These are phyloP conservation scores for Metschnikowia continentalis DNA, from an alignment of 805 yeast genomes.

Conservation along the genomic window DNA sequence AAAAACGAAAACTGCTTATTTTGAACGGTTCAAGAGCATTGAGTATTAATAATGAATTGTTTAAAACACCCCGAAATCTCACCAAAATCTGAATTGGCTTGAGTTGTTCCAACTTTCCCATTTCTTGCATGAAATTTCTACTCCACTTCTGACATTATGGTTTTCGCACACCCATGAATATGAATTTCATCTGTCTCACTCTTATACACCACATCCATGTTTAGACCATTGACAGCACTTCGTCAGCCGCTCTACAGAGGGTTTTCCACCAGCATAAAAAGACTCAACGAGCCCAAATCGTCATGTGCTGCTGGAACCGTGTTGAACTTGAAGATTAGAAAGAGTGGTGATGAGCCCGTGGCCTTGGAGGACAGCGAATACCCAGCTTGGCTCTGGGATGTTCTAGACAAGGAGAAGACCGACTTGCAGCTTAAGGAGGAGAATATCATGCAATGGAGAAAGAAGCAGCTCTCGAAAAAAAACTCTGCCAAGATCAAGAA, in stretches of 20 bases:
- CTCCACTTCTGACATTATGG: neutral
- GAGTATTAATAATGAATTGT: neutral
- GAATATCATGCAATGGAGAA: constrained; percentile 63
- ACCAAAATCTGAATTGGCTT: too few relatives aligned
- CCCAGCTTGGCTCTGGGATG: constrained; percentile 92
- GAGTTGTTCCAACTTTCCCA: neutral
- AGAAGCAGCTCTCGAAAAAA: constrained; percentile 59
- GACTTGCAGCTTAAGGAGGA: constrained; percentile 51
- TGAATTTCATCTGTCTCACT: neutral
- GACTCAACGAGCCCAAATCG: constrained; percentile 26
- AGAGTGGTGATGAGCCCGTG: constrained; percentile 80
- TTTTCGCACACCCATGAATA: neutral
- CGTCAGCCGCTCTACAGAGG: constrained; percentile 10
- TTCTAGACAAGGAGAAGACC: constrained; percentile 65
- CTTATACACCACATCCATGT: constrained; percentile 3
- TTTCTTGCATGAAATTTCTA: neutral
- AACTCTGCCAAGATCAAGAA: constrained; percentile 70
- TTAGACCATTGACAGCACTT: constrained; percentile 4
- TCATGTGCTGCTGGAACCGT: constrained; percentile 70
- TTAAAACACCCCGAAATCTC: too few relatives aligned
- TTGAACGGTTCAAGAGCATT: neutral
- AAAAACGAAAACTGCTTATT: neutral
- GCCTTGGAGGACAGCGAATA: constrained; percentile 86
- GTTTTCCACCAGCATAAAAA: constrained; percentile 9
- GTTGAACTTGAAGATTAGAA: constrained; percentile 67